A percentile compares a stretch with the other conserved stretches of the same genome.
Conservation (phyloP, 1,284 basidiomycete species). For the Ceratobasidium sp. region DNA sequence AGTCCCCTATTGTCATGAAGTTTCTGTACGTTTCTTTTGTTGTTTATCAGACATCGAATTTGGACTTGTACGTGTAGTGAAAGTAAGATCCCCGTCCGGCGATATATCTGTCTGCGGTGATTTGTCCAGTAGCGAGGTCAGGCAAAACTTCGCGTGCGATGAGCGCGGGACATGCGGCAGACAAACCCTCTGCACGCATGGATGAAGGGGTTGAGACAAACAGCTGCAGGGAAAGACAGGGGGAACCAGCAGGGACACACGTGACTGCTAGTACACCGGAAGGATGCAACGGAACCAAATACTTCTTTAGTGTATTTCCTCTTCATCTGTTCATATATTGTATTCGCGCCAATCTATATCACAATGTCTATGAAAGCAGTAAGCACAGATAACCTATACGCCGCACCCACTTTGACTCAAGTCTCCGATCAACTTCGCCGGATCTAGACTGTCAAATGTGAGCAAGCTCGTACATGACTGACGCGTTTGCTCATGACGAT, state of each 20-base stretch:
- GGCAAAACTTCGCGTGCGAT: no score
- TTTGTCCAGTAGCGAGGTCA: no score
- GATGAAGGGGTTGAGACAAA: no score
- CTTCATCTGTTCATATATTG: conserved; percentile 36
- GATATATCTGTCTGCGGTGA: not conserved
- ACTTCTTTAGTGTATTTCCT: conserved; percentile 21
- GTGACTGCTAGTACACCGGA: conserved; percentile 21
- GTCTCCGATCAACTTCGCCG: not conserved
- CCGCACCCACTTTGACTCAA: not conserved
- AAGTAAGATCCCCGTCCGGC: not conserved
- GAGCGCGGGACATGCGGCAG: no score
- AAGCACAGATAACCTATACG: conserved; percentile 44
- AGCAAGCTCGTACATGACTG: not conserved
- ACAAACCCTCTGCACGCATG: no score
- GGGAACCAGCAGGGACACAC: conserved; percentile 4
- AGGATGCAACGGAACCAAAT: conserved; percentile 28
- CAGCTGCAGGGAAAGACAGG: conserved; percentile 17
- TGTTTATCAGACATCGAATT: conserved; percentile 35
- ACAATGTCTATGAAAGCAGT: conserved; percentile 56
- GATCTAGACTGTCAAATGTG: conserved; percentile 27
- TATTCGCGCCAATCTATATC: conserved; percentile 1
- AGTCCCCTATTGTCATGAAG: conserved; percentile 11
- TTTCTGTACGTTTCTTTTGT: conserved; percentile 31
- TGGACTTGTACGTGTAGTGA: conserved; percentile 22
- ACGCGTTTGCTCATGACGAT: not conserved